Conservation (phyloP, 2,329 filamentous ascomycete genomes). For the Aspergillus neotritici region DNA sequence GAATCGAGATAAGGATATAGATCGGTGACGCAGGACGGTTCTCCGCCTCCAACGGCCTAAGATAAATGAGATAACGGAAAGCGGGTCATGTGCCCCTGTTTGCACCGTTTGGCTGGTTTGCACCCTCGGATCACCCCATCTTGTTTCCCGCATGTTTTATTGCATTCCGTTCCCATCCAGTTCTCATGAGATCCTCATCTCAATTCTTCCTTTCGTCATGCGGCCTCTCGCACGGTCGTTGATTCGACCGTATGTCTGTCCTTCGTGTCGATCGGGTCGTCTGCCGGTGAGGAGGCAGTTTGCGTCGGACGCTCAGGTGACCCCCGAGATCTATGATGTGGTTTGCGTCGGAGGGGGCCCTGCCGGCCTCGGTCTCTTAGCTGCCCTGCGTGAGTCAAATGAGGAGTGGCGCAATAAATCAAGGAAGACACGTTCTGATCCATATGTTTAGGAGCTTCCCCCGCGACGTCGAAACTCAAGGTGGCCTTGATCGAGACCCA, state of each 20-base stretch:
- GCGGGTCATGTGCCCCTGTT: too few relatives aligned
- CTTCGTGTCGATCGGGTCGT: slow-evolving; percentile 31
- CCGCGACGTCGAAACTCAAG: slow-evolving; percentile 68
- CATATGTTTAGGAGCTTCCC: slow-evolving; percentile 60
- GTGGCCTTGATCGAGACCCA: slow-evolving; percentile 88
- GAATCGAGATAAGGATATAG: too few relatives aligned
- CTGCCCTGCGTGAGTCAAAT: slow-evolving; percentile 61
- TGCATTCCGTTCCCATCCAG: slow-evolving; percentile 2
- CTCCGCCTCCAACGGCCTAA: too few relatives aligned
- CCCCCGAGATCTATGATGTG: slow-evolving; percentile 80
- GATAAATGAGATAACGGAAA: too few relatives aligned
- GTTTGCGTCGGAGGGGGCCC: slow-evolving; percentile 88
- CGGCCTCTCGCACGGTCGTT: slow-evolving; percentile 26
- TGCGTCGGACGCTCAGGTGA: slow-evolving; percentile 28
- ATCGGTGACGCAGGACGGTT: too few relatives aligned
- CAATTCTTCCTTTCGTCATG: slow-evolving; percentile 24
- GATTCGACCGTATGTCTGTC: slow-evolving; percentile 37
- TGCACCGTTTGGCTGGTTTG: too few relatives aligned
- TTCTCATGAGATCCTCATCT: slow-evolving; percentile 9
- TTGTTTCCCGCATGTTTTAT: too few relatives aligned
- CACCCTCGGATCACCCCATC: too few relatives aligned
- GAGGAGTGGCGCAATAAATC: too few relatives aligned
- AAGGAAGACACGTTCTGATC: slow-evolving; percentile 4
- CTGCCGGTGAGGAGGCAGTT: slow-evolving; percentile 25
- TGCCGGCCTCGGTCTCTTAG: slow-evolving; percentile 75